A percentile compares a stretch with the other conserved stretches of the same genome.
Conservation (phyloP, 1,284 basidiomycete genomes). For the Rhizoctonia solani region DNA sequence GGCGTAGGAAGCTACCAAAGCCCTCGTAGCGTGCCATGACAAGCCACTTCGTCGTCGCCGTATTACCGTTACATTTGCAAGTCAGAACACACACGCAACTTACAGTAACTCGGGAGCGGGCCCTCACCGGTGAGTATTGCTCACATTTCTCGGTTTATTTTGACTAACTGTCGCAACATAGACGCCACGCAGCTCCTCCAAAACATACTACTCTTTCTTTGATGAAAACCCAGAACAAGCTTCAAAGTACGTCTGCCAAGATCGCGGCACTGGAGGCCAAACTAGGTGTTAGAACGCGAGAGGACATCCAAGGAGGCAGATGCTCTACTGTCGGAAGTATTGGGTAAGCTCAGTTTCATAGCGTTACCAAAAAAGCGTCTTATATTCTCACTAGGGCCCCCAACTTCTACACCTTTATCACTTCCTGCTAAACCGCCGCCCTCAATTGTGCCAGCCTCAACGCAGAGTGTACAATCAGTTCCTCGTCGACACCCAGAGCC, state of each 20-base stretch:
- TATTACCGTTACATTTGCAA: conserved; percentile 86
- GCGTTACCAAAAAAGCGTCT: not conserved
- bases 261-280: conserved; percentile 97
- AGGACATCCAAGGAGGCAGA: conserved; percentile 23
- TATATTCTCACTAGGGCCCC: not conserved
- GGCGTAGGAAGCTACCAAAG: conserved; percentile 81
- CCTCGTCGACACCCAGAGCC: not conserved
- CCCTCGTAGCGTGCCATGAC: conserved; percentile 75
- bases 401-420: not conserved
- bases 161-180: conserved; percentile 46
- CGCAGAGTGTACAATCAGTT: conserved; percentile 16
- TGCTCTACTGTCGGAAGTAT: conserved; percentile 5
- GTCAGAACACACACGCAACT: conserved; percentile 57
- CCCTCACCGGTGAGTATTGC: conserved; percentile 9
- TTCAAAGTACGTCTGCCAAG: conserved; percentile 76
- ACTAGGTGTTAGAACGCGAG: conserved; percentile 68
- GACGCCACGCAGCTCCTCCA: conserved; percentile 55
- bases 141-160: not conserved
- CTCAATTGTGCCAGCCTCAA: conserved; percentile 23
- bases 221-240: conserved; percentile 69
- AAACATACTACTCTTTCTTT: conserved; percentile 87
- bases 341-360: not conserved
- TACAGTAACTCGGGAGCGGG: conserved; percentile 16
- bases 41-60: conserved; percentile 84
- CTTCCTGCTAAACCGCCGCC: conserved; percentile 33